phyloP scores from a whole-genome alignment of 2,329 filamentous ascomycete genomes.

The Trichoderma hamatum region DNA sequence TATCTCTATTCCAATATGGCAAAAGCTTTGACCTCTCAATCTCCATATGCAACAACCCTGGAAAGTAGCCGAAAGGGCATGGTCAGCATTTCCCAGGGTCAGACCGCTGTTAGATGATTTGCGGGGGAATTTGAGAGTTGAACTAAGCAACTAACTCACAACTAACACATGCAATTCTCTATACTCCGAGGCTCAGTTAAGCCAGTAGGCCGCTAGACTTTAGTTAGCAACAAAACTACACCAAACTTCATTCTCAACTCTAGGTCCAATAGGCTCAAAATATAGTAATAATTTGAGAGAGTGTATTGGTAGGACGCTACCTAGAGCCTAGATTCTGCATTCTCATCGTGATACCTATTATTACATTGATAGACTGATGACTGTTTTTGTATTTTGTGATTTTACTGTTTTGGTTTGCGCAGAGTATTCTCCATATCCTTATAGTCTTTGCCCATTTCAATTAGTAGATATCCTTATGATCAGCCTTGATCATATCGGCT shows the following conservation, averaged over 20 bases:
- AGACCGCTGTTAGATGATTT: background rate
- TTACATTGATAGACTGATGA: background rate
- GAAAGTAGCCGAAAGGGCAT: background rate
- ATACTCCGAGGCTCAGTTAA: background rate
- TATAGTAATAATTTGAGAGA: background rate
- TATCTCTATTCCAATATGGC: background rate
- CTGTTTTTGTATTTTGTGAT: background rate
- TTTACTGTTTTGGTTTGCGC: background rate
- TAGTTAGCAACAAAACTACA: background rate
- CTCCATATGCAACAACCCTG: background rate
- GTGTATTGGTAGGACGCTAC: background rate
- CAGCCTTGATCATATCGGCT: constrained; percentile 31
- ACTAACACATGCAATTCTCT: background rate
- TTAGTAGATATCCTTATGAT: constrained; percentile 28
- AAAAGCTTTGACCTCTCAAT: background rate
- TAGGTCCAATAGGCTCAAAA: background rate
- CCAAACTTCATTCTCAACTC: background rate
- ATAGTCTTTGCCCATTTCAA: background rate
- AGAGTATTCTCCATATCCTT: background rate
- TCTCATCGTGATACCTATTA: background rate
- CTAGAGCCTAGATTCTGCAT: background rate
- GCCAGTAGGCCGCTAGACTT: background rate
- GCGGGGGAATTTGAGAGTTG: background rate
- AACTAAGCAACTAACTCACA: background rate
- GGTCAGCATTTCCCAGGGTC: background rate